Base-by-base conservation (phyloP, 2,329 filamentous ascomycete genomes). In the Ophiostoma ips region DNA sequence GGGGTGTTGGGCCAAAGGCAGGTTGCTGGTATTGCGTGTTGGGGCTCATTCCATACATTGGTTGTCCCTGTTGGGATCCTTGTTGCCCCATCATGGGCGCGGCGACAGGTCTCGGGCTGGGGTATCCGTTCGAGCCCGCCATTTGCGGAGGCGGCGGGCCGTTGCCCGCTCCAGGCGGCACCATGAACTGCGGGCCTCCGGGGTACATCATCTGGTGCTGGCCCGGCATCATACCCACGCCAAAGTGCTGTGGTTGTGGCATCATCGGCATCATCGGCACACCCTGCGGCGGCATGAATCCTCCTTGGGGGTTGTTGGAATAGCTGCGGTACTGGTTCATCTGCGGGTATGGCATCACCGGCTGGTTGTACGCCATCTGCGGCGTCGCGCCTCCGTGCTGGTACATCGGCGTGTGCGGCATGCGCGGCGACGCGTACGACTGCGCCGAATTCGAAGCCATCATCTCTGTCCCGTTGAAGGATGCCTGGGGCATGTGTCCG, bases 31-130 rank as follows among this genome's bases (percentile, higher is more conserved):
- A 86, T 61, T 83, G 83, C 65, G 82, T 75, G 49, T 73, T 81
- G 40, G 83, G 83, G 59, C 81, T 84, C 81, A 89, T 86, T 55
- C 77, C 84, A 71, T 76, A 89, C 68, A 71, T 78, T 59, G 70
- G 79, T 62, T 94, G 87, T 37, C 89, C 88, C 64, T 94, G 89
- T 61, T 95, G 90, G 28, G 89, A 95, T 50, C 87, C 87, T 67
- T 95, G 87, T 57, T 89, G 89, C 60, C 83, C 85, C 90, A 96
- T 96, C 81, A 94, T 87, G 2, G 87, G 83, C 12, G 92, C 87
- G 18, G 71, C 64, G 28, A 53, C 53, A 2, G 82, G 81, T 45
- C 88, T 79, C 1, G 90, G 90, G 62, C 90, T 95, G n/a, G 87
- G 85, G 61, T 86, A 95, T 15, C 87, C 87, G 58, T 82, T 84